Evolutionary conservation across 495 filamentous ascomycete species (phyloP).

Genomic region (Choiromyces venosus): DNA sequence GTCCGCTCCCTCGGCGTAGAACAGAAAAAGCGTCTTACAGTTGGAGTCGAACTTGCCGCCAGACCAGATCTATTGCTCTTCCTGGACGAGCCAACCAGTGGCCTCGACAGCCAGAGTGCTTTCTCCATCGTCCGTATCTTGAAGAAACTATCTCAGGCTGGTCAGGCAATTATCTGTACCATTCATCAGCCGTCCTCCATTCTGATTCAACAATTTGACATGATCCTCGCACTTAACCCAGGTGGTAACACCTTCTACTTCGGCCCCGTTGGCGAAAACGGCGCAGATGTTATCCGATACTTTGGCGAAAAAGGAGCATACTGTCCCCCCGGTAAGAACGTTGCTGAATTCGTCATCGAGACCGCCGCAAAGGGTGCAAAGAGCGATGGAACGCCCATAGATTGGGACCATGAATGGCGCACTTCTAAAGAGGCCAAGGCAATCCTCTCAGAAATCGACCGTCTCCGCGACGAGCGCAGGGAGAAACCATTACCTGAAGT

Average conservation of each 20-base stretch:
- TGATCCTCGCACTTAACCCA: slow-evolving; percentile 63
- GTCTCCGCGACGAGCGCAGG: slow-evolving; percentile 52
- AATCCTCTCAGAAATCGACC: slow-evolving; percentile 56
- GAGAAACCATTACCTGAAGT: slow-evolving; percentile 46
- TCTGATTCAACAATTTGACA: slow-evolving; percentile 67
- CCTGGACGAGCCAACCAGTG: slow-evolving; percentile 71
- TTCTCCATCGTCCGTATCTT: slow-evolving; percentile 74
- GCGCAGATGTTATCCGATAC: slow-evolving; percentile 58
- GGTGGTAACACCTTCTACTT: slow-evolving; percentile 71
- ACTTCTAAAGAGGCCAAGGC: slow-evolving; percentile 52
- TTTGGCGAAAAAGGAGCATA: slow-evolving; percentile 58
- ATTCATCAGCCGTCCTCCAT: slow-evolving; percentile 59
- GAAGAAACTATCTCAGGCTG: slow-evolving; percentile 65
- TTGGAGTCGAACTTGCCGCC: slow-evolving; percentile 82
- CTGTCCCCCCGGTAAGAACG: slow-evolving; percentile 62
- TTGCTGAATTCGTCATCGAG: slow-evolving; percentile 82
- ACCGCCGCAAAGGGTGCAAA: slow-evolving; percentile 58
- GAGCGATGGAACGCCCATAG: slow-evolving; percentile 51
- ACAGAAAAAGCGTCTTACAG: slow-evolving; percentile 68
- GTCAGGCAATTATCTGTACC: slow-evolving; percentile 70
- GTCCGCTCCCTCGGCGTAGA: slow-evolving; percentile 46
- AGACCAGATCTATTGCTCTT: slow-evolving; percentile 74
- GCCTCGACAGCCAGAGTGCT: slow-evolving; percentile 75
- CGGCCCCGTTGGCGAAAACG: slow-evolving; percentile 59
- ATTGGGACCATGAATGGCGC: slow-evolving; percentile 68